These are phyloP conservation scores for Plasmodium knowlesi DNA, from an alignment of 169 alveolate genomes.

Conservation along the genomic window DNA sequence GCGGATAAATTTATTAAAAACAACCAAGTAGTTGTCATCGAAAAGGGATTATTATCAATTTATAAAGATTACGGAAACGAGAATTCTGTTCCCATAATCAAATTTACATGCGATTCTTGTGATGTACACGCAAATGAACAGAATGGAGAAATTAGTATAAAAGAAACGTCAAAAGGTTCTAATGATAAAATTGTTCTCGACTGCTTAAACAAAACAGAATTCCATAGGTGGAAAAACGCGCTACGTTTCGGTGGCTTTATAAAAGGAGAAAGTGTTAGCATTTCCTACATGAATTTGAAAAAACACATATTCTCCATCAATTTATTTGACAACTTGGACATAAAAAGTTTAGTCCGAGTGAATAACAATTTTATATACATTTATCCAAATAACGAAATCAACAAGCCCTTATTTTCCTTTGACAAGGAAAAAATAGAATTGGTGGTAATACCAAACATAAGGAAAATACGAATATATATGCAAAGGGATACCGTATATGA, in stretches of 20 bases:
- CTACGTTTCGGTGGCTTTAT: slow-evolving; percentile 83
- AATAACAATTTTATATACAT: slow-evolving; percentile 56
- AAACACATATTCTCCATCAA: slow-evolving; percentile 84
- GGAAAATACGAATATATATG: slow-evolving; percentile 79
- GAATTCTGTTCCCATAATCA: slow-evolving; percentile 80
- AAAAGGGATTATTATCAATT: slow-evolving; percentile 77
- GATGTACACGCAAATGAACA: slow-evolving; percentile 76
- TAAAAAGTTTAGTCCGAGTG: slow-evolving; percentile 32
- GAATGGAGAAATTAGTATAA: slow-evolving; percentile 75
- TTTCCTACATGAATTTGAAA: slow-evolving; percentile 73
- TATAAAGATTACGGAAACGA: slow-evolving; percentile 76
- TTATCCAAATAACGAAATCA: slow-evolving; percentile 70
- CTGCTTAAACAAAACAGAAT: slow-evolving; percentile 80
- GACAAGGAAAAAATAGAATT: slow-evolving; percentile 73
- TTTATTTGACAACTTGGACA: slow-evolving; percentile 76
- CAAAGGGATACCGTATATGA: slow-evolving; percentile 79
- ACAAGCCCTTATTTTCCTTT: slow-evolving; percentile 78
- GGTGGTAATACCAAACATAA: slow-evolving; percentile 59
- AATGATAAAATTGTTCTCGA: slow-evolving; percentile 78
- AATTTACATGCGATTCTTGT: slow-evolving; percentile 75
- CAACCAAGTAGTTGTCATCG: slow-evolving; percentile 81
- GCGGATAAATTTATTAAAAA: slow-evolving; percentile 41
- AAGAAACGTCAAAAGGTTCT: slow-evolving; percentile 30
- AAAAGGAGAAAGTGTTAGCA: slow-evolving; percentile 19
- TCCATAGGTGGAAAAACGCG: slow-evolving; percentile 84